phyloP scores from a whole-genome alignment of 2,329 filamentous ascomycete genomes.

The Xylariaceae sp. region DNA sequence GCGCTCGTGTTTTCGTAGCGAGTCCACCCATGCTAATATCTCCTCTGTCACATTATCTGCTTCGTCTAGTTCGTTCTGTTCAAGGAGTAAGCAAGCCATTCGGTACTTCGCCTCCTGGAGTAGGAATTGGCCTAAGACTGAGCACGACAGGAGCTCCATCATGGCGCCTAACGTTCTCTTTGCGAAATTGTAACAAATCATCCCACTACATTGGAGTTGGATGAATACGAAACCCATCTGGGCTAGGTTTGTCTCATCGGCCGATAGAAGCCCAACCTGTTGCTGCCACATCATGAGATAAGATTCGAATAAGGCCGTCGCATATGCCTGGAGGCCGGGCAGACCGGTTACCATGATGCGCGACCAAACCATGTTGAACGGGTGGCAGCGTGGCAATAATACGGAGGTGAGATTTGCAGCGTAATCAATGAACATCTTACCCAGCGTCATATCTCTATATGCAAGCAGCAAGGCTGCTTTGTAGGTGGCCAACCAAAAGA shows the following conservation, averaged over 20 bases:
- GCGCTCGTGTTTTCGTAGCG: slow-evolving; percentile 1
- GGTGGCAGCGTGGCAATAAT: slow-evolving; percentile 26
- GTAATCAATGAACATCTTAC: slow-evolving; percentile 27
- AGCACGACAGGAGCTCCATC: slow-evolving; percentile 14
- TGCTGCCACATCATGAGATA: slow-evolving; percentile 28
- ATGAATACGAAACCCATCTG: slow-evolving; percentile 31
- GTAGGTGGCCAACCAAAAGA: slow-evolving; percentile 32
- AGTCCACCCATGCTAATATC: slow-evolving; percentile 26
- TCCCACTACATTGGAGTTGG: slow-evolving; percentile 28
- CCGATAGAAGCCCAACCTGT: slow-evolving; percentile 21
- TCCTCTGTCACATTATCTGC: slow-evolving; percentile 21
- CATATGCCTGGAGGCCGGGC: slow-evolving; percentile 24
- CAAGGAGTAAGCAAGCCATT: slow-evolving; percentile 23
- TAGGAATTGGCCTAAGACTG: slow-evolving; percentile 24
- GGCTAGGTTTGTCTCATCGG: slow-evolving; percentile 22
- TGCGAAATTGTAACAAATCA: slow-evolving; percentile 25
- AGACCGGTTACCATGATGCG: slow-evolving; percentile 28
- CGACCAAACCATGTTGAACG: slow-evolving; percentile 30
- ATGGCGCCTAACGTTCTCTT: slow-evolving; percentile 23
- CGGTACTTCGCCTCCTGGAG: slow-evolving; percentile 29
- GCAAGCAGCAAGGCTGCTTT: slow-evolving; percentile 30
- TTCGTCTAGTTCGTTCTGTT: slow-evolving; percentile 22
- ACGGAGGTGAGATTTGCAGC: slow-evolving; percentile 27
- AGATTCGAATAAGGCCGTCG: slow-evolving; percentile 27
- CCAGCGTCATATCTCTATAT: slow-evolving; percentile 23